These are phyloP conservation scores for Choiromyces venosus DNA, from an alignment of 495 filamentous ascomycete species.

Conservation along the genomic window DNA sequence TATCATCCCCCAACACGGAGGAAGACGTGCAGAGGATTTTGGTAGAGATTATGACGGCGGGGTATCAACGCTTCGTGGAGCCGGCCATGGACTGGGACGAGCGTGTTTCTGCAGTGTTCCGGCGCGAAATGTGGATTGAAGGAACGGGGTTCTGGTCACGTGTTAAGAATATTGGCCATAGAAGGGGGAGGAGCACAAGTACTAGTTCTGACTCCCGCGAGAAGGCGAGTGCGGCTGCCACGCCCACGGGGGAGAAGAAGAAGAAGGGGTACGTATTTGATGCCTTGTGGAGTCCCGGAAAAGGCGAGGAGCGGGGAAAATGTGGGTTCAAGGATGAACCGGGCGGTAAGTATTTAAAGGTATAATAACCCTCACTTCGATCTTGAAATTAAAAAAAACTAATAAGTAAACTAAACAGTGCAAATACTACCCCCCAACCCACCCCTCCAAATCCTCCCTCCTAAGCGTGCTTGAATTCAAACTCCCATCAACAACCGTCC, in stretches of 20 bases:
- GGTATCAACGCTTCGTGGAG: slow-evolving; percentile 56
- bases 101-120: slow-evolving; percentile 17
- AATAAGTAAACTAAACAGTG: slow-evolving; percentile 27
- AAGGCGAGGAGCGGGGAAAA: slow-evolving; percentile 20
- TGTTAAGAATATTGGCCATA: slow-evolving; percentile 28
- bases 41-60: slow-evolving; percentile 59
- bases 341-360: slow-evolving; percentile 37
- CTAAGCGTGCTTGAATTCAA: slow-evolving; percentile 39
- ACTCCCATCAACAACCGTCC: slow-evolving; percentile 8
- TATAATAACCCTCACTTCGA: not conserved
- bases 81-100: slow-evolving; percentile 22
- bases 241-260: slow-evolving; percentile 23
- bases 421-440: slow-evolving; percentile 38
- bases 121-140: slow-evolving; percentile 35
- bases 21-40: slow-evolving; percentile 45
- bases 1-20: slow-evolving; percentile 48
- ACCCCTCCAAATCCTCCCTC: slow-evolving; percentile 28
- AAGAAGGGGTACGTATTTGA: slow-evolving; percentile 40
- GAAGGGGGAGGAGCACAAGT: slow-evolving; percentile 9
- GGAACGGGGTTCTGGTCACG: slow-evolving; percentile 36
- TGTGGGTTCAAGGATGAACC: slow-evolving; percentile 41
- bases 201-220: not conserved
- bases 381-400: not conserved
- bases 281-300: slow-evolving; percentile 19
- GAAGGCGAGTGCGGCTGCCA: not conserved